These are phyloP conservation scores for Tilletia horrida DNA, from an alignment of 1,284 basidiomycete species.

Conservation along the genomic window DNA sequence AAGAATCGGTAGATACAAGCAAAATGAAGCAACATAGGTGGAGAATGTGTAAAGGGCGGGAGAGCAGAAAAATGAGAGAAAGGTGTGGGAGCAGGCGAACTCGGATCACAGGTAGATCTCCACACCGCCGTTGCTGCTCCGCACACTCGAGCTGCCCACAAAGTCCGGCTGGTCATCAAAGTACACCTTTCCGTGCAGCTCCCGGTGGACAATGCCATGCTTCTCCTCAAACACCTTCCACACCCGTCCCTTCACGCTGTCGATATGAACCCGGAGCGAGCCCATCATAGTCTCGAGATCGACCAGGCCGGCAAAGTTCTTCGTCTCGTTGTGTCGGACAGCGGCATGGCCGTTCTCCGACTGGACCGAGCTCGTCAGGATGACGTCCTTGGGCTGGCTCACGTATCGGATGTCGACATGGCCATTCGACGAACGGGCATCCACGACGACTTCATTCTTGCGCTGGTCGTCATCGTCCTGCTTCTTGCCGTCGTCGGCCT, in stretches of 20 bases:
- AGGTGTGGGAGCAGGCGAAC: not conserved
- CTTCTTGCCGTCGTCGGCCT: not conserved
- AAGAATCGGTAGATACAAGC: too few relatives aligned
- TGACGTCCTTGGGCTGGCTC: not conserved
- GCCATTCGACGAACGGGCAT: not conserved
- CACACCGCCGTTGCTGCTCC: constrained; percentile 1
- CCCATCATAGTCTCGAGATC: not conserved
- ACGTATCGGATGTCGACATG: not conserved
- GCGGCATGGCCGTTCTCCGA: not conserved
- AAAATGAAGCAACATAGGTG: too few relatives aligned
- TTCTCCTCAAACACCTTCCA: constrained; percentile 9
- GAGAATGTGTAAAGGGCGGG: too few relatives aligned
- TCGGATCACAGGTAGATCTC: not conserved
- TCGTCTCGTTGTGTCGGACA: not conserved
- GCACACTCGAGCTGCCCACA: not conserved
- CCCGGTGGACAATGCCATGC: not conserved
- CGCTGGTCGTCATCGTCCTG: not conserved
- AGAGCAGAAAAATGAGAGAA: too few relatives aligned
- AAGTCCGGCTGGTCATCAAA: not conserved
- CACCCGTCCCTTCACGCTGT: not conserved
- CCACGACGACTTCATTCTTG: not conserved
- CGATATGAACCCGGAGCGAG: not conserved
- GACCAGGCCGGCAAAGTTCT: constrained; percentile 2
- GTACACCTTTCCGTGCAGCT: constrained; percentile 7
- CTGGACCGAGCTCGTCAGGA: not conserved